Evolutionary conservation across 2,329 filamentous ascomycete species (phyloP).

Genomic region (Neonectria magnoliae): DNA sequence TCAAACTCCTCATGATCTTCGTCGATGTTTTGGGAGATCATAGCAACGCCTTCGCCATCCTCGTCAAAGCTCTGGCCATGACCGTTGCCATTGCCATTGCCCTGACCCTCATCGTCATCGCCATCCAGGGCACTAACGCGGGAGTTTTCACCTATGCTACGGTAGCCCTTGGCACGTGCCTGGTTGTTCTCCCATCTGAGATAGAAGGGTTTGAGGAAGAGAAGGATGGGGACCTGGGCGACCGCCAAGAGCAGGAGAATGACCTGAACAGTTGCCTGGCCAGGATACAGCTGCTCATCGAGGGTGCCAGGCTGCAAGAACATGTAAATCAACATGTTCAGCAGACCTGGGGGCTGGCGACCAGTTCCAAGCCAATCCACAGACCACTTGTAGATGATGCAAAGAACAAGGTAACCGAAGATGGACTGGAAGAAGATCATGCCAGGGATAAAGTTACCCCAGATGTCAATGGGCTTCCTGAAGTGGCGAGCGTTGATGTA

Average conservation of each 20-base stretch:
- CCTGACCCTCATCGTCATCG: slow-evolving; percentile 73
- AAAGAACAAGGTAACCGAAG: slow-evolving; percentile 94
- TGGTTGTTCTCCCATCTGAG: slow-evolving; percentile 93
- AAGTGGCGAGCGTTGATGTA: slow-evolving; percentile 96
- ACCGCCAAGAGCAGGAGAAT: slow-evolving; percentile 84
- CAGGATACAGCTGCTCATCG: slow-evolving; percentile 79
- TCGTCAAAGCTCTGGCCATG: slow-evolving; percentile 69
- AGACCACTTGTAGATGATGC: slow-evolving; percentile 97
- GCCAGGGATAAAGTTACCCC: slow-evolving; percentile 95
- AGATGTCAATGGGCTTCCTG: slow-evolving; percentile 93
- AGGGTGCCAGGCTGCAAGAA: slow-evolving; percentile 86
- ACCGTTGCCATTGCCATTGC: slow-evolving; percentile 69
- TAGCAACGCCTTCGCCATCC: slow-evolving; percentile 83
- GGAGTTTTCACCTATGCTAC: slow-evolving; percentile 88
- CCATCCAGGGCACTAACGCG: slow-evolving; percentile 90
- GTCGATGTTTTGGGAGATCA: slow-evolving; percentile 87
- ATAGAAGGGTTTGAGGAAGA: slow-evolving; percentile 96
- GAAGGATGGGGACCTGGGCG: slow-evolving; percentile 85
- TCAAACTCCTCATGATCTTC: slow-evolving; percentile 97
- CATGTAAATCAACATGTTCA: slow-evolving; percentile 99
- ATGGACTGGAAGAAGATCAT: slow-evolving; percentile 99
- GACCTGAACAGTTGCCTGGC: slow-evolving; percentile 80
- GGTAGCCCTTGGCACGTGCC: slow-evolving; percentile 87
- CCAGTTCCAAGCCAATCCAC: slow-evolving; percentile 79
- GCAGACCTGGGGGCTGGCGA: slow-evolving; percentile 80